Evolutionary conservation across 1,284 basidiomycete genomes (phyloP).

Genomic region (Malassezia brasiliensis): DNA sequence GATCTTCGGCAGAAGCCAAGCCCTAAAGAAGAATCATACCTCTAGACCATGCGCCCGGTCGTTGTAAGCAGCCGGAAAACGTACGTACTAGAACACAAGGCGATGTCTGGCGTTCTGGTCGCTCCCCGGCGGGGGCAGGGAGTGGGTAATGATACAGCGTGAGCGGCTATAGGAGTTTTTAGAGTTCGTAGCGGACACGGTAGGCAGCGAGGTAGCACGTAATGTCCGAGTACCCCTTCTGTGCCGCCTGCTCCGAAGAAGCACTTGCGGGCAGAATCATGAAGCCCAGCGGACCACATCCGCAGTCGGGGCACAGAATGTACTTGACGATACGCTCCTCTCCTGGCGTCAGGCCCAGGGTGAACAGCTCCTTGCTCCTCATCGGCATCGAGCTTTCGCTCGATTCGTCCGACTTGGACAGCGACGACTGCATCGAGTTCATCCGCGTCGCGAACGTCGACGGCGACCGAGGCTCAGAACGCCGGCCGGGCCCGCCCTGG

Average conservation of each 20-base stretch:
- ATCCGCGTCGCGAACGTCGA: background rate
- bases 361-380: background rate
- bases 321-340: conserved; percentile 40
- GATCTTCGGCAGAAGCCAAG: background rate
- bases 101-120: no score
- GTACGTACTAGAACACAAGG: background rate
- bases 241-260: background rate
- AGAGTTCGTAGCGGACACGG: conserved; percentile 33
- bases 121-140: no score
- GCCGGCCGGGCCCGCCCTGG: background rate
- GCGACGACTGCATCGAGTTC: background rate
- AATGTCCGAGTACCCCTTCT: conserved; percentile 18
- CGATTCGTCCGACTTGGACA: background rate
- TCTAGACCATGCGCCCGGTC: conserved; percentile 22
- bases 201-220: conserved; percentile 34
- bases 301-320: conserved; percentile 44
- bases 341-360: conserved; percentile 23
- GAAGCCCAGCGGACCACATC: conserved; percentile 43
- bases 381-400: background rate
- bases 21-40: conserved; percentile 27
- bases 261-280: conserved; percentile 24
- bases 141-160: no score
- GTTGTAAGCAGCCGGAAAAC: background rate
- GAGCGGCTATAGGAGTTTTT: conserved; percentile 3
- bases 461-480: background rate